Evolutionary conservation across 257 asterid genomes (phyloP).

Genomic region (Scutellaria barbata): DNA sequence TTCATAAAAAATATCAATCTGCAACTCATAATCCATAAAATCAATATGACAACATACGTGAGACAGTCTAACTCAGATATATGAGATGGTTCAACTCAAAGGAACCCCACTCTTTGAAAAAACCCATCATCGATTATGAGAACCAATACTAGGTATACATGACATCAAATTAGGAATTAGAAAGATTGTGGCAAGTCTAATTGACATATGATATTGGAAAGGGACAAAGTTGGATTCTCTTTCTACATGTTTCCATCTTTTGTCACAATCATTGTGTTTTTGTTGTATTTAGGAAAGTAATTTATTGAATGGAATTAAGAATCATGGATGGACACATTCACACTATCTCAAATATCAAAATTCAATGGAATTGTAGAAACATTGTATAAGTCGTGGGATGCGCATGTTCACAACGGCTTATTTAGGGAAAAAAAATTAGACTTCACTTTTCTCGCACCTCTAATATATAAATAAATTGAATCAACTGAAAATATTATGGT

Average conservation of each 20-base stretch:
- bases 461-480: no score
- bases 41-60: no score
- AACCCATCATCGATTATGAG: neutral
- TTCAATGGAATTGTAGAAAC: conserved; percentile 3
- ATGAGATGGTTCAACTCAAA: no score
- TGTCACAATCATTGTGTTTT: conserved; percentile 2
- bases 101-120: no score
- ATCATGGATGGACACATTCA: conserved; percentile 1
- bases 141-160: neutral
- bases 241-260: neutral
- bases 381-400: neutral
- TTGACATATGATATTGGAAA: neutral
- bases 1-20: no score
- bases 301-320: neutral
- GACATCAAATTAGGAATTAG: neutral
- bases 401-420: neutral
- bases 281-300: neutral
- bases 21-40: no score
- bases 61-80: no score
- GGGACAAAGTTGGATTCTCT: neutral
- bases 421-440: neutral
- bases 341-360: neutral
- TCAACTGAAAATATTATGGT: no score
- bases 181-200: neutral
- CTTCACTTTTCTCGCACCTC: neutral